Evolutionary conservation across 805 yeast genomes (phyloP), one percentile per base, ranked within the genome.

Genomic region (Candida broadrunensis): DNA sequence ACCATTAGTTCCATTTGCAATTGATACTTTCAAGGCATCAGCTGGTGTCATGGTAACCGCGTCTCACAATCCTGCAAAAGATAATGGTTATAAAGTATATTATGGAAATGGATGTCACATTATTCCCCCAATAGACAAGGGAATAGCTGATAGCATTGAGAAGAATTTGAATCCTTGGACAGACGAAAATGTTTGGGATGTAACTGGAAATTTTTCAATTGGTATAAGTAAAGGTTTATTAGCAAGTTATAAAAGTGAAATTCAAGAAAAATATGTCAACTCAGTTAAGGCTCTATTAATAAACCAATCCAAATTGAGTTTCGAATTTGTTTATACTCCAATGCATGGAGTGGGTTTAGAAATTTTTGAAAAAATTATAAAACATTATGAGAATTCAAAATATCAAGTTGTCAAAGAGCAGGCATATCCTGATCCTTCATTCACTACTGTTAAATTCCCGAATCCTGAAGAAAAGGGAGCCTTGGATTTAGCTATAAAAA

Each of bases 381-480:
- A 56, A 7, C 49, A 65, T 9, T 55, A 77, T 16, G 73, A 67
- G 1, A 54, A 52, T 24, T 56, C 58, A 33, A 25, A 34, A 2
- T 39, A 35, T 18, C 18, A 37, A 25, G 48, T 60, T 2, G 95
- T 87, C 1, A 48, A 58, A 1, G 78, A 79, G 48, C 99, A 91
- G 59, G 70, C 72, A 3, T 16, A 47, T 0, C 96, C 98, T 0
- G 90, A 93, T 60, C 95, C 98, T 0, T 78, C 72, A 21, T 91
- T 91, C 56, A 78, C 89, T 2, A 86, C 97, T 0, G 97, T 91
- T 7, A 63, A 61, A 33, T 91, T 91, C 53, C 99, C 99, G 4
- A 91, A 91, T 54, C 99, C 99, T 0, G 99, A 91, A 60, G 99
- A 91, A 55, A 78, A 81, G 47, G 97, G 97, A 2, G 98, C 98